Evolutionary conservation across 441 rosid genomes (phyloP).

Genomic region (Adansonia madagascariensis): DNA sequence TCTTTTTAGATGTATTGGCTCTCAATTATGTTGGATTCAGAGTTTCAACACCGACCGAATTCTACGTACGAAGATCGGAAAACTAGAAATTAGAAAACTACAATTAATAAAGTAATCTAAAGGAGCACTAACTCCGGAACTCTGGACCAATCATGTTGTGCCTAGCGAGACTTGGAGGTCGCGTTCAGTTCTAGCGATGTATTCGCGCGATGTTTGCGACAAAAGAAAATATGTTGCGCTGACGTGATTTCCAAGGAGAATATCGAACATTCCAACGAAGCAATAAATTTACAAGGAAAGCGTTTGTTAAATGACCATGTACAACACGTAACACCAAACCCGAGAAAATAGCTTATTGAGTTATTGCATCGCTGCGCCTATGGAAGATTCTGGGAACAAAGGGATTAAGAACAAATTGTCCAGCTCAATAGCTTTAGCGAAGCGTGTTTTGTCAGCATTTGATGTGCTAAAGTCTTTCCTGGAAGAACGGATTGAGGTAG

Average conservation of each 20-base stretch:
- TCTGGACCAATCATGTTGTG: not conserved
- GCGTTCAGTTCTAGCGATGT: not conserved
- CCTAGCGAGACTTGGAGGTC: not conserved
- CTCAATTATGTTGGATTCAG: no score
- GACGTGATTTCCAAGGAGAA: not conserved
- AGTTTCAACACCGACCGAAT: not conserved
- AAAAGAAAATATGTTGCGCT: not conserved
- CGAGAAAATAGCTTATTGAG: not conserved
- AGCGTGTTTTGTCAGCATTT: slow-evolving; percentile 43
- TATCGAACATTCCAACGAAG: not conserved
- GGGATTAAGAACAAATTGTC: not conserved
- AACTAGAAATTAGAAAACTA: not conserved
- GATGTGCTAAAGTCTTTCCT: slow-evolving; percentile 44
- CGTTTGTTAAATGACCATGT: not conserved
- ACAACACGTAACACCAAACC: not conserved
- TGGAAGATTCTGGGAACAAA: not conserved
- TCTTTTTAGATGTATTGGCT: no score
- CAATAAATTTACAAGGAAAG: not conserved
- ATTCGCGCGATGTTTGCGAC: not conserved
- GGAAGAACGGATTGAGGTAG: slow-evolving; percentile 45
- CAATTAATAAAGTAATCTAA: not conserved
- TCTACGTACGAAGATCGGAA: not conserved
- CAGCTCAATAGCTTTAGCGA: slow-evolving; percentile 35
- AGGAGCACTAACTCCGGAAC: not conserved
- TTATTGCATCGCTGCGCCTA: not conserved